Percentiles rank a stretch among this genome's conserved stretches.
Conservation (phyloP, 2,329 filamentous ascomycete species). For the Fusarium austroafricanum region DNA sequence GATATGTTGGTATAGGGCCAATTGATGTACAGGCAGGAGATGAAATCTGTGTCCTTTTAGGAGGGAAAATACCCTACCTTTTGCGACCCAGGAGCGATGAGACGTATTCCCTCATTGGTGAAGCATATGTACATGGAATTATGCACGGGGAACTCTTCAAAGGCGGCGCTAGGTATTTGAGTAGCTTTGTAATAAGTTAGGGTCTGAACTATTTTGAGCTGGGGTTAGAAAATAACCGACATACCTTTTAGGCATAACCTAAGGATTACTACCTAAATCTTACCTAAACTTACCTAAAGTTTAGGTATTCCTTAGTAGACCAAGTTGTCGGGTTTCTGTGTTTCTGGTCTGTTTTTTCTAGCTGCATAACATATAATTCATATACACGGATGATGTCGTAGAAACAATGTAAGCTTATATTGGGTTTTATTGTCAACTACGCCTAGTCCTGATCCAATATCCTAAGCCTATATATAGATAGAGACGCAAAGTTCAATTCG, state of each 20-base stretch:
- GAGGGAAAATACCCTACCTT: background rate
- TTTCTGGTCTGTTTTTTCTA: background rate
- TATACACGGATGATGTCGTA: background rate
- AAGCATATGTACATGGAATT: background rate
- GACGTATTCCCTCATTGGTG: background rate
- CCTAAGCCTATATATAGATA: no score
- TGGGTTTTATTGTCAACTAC: background rate
- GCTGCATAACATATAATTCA: no score
- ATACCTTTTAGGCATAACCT: no score
- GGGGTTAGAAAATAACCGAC: no score
- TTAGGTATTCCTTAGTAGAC: no score
- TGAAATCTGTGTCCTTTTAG: background rate
- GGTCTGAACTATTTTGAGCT: no score
- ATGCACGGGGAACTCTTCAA: background rate
- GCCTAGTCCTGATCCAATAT: background rate
- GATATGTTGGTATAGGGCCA: background rate
- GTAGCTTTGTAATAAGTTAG: background rate
- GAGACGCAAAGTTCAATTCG: accelerated
- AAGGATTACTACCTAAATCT: no score
- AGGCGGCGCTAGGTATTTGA: background rate
- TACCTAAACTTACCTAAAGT: no score
- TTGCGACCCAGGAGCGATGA: background rate
- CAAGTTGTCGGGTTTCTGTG: accelerated
- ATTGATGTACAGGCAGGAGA: background rate
- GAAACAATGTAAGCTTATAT: background rate